Conservation (phyloP, 2,329 filamentous ascomycete genomes). For the Cercospora citrullina region DNA sequence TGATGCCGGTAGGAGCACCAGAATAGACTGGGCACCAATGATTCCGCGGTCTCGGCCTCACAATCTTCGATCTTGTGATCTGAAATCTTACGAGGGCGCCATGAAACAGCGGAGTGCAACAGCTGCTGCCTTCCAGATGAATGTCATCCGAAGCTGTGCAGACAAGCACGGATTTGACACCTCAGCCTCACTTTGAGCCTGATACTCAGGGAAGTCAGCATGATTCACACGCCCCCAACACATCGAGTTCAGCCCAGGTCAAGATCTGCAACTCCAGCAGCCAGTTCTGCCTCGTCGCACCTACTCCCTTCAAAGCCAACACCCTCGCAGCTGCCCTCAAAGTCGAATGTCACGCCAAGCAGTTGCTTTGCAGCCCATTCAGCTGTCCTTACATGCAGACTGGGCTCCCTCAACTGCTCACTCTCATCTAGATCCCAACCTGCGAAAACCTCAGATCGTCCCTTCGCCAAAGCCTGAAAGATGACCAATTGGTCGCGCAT, state of each 20-base stretch:
- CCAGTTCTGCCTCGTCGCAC: not conserved
- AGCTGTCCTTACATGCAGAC: constrained; percentile 50
- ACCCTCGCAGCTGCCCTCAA: constrained; percentile 41
- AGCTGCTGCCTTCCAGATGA: not conserved
- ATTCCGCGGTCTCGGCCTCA: not conserved
- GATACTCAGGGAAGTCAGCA: too few relatives aligned
- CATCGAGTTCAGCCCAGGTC: not conserved
- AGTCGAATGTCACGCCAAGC: constrained; percentile 44
- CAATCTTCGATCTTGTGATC: not conserved
- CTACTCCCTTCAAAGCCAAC: constrained; percentile 23
- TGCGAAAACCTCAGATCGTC: constrained; percentile 39
- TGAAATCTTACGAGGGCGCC: not conserved
- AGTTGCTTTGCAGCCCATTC: constrained; percentile 47
- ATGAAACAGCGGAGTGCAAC: not conserved
- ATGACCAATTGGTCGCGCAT: constrained; percentile 61
- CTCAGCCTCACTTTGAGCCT: not conserved
- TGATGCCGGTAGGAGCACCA: not conserved
- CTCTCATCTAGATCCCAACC: constrained; percentile 22
- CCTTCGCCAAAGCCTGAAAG: constrained; percentile 57
- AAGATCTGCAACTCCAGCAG: not conserved
- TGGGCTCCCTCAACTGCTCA: constrained; percentile 35
- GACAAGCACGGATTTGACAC: too few relatives aligned
- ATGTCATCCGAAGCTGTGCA: not conserved
- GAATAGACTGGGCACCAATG: not conserved
- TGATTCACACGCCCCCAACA: too few relatives aligned